Conservation (phyloP, 192 early-diverging fungal genomes). For the Rhizoclosmatium sp. region DNA sequence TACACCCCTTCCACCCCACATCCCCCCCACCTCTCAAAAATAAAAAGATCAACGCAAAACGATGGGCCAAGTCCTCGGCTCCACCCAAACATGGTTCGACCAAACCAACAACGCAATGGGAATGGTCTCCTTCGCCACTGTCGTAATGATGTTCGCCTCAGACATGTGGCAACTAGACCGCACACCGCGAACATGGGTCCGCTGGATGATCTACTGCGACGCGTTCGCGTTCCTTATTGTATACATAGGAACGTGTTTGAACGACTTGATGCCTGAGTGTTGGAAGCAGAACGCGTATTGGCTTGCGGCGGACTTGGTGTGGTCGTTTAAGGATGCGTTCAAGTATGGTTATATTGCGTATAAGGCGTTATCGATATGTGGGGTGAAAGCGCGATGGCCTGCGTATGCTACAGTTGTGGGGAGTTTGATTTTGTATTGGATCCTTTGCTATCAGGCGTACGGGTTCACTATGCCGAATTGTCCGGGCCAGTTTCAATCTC, state of each 20-base stretch:
- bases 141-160: constrained; percentile 21
- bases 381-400: not conserved
- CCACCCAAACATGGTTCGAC: constrained; percentile 3
- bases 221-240: constrained; percentile 10
- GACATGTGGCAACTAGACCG: constrained; percentile 24
- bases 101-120: constrained; percentile 22
- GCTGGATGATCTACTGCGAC: constrained; percentile 31
- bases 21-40: too few species aligned
- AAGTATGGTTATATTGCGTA: constrained; percentile 29
- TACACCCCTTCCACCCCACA: too few species aligned
- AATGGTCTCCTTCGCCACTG: constrained; percentile 23
- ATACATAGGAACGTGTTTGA: constrained; percentile 14
- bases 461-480: constrained; percentile 14
- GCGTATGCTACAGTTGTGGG: not conserved
- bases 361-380: constrained; percentile 7
- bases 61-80: constrained; percentile 13
- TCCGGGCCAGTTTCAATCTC: constrained; percentile 1
- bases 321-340: constrained; percentile 9
- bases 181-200: constrained; percentile 24
- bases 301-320: constrained; percentile 16
- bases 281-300: constrained; percentile 20
- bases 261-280: constrained; percentile 11
- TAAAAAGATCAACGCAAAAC: too few species aligned
- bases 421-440: constrained; percentile 7
- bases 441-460: constrained; percentile 8